A percentile compares a stretch with the other conserved stretches of the same genome.
Conservation (phyloP, 2,329 filamentous ascomycete genomes). For the Arthrobotrys conoides region DNA sequence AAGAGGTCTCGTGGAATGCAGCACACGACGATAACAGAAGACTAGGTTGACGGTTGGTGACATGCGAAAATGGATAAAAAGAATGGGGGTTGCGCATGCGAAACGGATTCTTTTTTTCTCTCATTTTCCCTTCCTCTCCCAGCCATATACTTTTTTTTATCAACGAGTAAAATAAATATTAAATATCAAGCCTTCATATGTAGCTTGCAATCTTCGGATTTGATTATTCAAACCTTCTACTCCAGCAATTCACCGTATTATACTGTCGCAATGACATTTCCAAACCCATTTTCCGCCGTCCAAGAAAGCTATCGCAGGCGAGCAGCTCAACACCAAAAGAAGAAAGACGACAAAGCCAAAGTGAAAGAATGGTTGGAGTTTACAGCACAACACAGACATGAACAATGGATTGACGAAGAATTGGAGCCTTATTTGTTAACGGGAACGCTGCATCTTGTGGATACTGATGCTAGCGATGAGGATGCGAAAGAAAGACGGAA, state of each 20-base stretch:
- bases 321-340: conserved; percentile 49
- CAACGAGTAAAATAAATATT: neutral
- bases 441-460: conserved; percentile 45
- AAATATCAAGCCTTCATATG: conserved; percentile 5
- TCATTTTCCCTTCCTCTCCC: conserved; percentile 3
- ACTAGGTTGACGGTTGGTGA: neutral
- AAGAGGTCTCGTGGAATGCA: conserved; percentile 18
- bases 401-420: conserved; percentile 57
- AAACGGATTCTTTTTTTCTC: conserved; percentile 3
- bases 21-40: conserved; percentile 26
- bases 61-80: conserved; percentile 3
- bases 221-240: neutral
- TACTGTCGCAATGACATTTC: conserved; percentile 37
- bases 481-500: neutral
- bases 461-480: conserved; percentile 21
- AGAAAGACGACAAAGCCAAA: conserved; percentile 51
- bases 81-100: conserved; percentile 28
- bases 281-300: conserved; percentile 41
- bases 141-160: neutral
- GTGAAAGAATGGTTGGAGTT: conserved; percentile 51
- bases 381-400: conserved; percentile 52
- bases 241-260: conserved; percentile 15
- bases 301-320: conserved; percentile 50
- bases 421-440: conserved; percentile 40
- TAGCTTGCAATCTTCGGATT: neutral